phyloP scores from a whole-genome alignment of 331 rosid species.

The Dryas integrifolia region DNA sequence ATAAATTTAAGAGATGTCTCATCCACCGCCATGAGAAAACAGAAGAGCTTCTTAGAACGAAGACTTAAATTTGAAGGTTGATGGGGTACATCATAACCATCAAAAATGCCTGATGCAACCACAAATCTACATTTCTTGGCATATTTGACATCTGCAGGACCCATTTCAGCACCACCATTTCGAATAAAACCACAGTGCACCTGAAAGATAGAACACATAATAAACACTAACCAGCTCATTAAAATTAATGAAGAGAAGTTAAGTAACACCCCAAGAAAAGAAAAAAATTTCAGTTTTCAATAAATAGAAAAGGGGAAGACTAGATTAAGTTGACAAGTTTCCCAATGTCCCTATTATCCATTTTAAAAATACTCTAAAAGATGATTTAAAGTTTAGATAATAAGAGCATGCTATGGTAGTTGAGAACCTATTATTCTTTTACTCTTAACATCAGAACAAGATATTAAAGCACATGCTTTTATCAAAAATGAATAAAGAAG shows the following conservation, averaged over 20 bases:
- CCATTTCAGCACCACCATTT: conserved; percentile 87
- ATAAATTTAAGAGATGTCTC: conserved; percentile 75
- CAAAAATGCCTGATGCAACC: conserved; percentile 94
- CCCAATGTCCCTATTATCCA: background rate
- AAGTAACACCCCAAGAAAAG: conserved; percentile 9
- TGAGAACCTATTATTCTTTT: background rate
- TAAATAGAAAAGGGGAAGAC: background rate
- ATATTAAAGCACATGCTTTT: background rate
- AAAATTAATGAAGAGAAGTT: background rate
- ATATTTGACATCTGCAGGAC: conserved; percentile 52
- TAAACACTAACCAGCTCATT: conserved; percentile 24
- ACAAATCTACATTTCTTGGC: conserved; percentile 85
- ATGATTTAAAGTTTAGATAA: background rate
- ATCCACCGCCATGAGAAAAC: conserved; percentile 95
- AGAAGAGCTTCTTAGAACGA: conserved; percentile 77
- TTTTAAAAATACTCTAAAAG: background rate
- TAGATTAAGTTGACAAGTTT: background rate
- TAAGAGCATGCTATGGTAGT: background rate
- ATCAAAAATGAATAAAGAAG: background rate
- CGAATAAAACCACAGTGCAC: conserved; percentile 88
- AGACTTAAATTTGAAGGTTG: conserved; percentile 79
- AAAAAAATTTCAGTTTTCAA: background rate
- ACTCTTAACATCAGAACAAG: background rate
- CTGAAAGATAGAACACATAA: conserved; percentile 34
- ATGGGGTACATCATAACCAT: conserved; percentile 90